phyloP scores from a whole-genome alignment of 2,329 filamentous ascomycete species.

The Ascochyta rabiei region DNA sequence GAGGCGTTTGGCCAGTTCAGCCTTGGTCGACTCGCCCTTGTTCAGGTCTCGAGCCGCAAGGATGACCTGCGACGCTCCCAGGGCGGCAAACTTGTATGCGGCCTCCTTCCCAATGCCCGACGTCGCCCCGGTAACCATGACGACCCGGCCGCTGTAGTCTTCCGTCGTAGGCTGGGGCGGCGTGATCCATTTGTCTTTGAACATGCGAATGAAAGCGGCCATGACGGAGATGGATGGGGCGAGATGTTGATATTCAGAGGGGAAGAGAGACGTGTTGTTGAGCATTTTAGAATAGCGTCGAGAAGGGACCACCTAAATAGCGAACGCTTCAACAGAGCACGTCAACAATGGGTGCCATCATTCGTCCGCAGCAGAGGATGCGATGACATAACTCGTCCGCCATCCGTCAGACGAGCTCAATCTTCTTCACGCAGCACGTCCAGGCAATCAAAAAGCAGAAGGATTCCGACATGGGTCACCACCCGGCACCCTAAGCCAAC shows the following conservation, averaged over 20 bases:
- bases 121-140: conserved; percentile 55
- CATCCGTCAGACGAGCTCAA: too few relatives aligned
- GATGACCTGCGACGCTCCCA: conserved; percentile 48
- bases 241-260: neutral
- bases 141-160: conserved; percentile 46
- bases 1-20: conserved; percentile 34
- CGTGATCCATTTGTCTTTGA: conserved; percentile 43
- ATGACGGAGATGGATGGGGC: conserved; percentile 47
- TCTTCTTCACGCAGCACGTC: too few relatives aligned
- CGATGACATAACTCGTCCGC: too few relatives aligned
- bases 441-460: too few relatives aligned
- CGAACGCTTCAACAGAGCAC: neutral
- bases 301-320: neutral
- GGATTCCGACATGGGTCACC: too few relatives aligned
- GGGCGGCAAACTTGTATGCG: conserved; percentile 44
- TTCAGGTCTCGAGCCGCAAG: conserved; percentile 43
- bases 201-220: conserved; percentile 30
- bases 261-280: neutral
- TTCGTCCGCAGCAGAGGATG: too few relatives aligned
- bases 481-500: too few relatives aligned
- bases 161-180: conserved; percentile 43
- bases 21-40: conserved; percentile 47
- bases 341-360: too few relatives aligned
- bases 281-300: neutral
- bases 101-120: conserved; percentile 50